Base-by-base conservation (phyloP, 2,329 filamentous ascomycete species). In the Myriosclerotinia curreyana region DNA sequence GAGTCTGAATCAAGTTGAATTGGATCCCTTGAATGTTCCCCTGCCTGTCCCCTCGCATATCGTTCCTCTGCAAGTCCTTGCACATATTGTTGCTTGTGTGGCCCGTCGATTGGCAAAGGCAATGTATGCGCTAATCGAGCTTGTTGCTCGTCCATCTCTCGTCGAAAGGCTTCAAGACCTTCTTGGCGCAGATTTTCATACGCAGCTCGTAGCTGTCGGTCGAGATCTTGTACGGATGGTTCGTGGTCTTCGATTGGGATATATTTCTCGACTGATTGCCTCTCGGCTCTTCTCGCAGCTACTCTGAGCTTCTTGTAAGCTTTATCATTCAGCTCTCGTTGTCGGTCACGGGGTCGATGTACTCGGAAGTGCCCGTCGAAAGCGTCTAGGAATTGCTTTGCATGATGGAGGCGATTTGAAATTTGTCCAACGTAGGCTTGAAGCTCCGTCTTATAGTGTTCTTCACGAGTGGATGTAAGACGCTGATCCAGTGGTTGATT, bases 211-310 rank as follows among this genome's bases (percentile, higher is more conserved):
- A 56, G 28, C 40, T 44, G 54, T 11, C 42, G 25, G 2, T 56
- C 54, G n/a, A 56, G 25, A 6, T 56, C 20, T 46, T 56, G 40
- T 34, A 56, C 46, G 15, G n/a, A 40, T 56, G 11, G 25, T 34
- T 17, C 12, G 12, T 56, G 40, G 40, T 34, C 20, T 25, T 46
- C 54, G 4, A 46, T 46, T 2, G 54, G 54, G 7, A 34, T 22
- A n/a, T 44, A 56, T 11, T 44, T 56, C 17, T 34, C 25, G 42
- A 15, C 54, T 8, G 38, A 44, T n/a, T 56, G 42, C 42, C 25
- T 44, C 15, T 44, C 40, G 2, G 54, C 42, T 58, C 46, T 46
- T 4, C 54, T 31, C 28, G 28, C 28, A 31, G 2, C 28, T 31
- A 31, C 28, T 31, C 28, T 4, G 5, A 31, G 40, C 22, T 34